phyloP scores from a whole-genome alignment of 345 rosid species.

The Triadica sebifera region DNA sequence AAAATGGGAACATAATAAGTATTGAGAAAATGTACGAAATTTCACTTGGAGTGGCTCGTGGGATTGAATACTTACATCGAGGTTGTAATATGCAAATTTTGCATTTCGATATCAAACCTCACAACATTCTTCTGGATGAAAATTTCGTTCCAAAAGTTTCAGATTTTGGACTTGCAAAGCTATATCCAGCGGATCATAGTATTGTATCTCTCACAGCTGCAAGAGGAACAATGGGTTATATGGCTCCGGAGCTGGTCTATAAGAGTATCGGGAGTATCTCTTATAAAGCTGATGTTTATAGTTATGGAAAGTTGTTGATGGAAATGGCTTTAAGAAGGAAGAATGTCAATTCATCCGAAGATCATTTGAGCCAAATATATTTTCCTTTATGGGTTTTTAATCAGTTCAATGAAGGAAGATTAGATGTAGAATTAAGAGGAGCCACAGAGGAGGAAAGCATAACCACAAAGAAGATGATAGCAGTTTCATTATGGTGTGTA shows the following conservation, averaged over 20 bases:
- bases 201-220: conserved; percentile 4
- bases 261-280: background rate
- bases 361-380: background rate
- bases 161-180: conserved; percentile 7
- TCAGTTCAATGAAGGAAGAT: background rate
- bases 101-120: conserved; percentile 3
- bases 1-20: background rate
- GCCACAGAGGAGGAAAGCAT: background rate
- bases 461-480: background rate
- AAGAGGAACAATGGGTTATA: conserved; percentile 7
- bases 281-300: conserved; percentile 6
- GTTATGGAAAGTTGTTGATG: conserved; percentile 4
- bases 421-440: background rate
- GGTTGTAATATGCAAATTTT: conserved; percentile 9
- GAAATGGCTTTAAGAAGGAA: conserved; percentile 1
- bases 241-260: background rate
- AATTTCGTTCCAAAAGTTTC: conserved; percentile 6
- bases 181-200: background rate
- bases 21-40: background rate
- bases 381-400: conserved; percentile 1
- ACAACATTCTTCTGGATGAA: background rate
- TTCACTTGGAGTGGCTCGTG: conserved; percentile 5
- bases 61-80: conserved; percentile 6
- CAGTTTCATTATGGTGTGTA: conserved; percentile 3
- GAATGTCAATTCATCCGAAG: background rate